Evolutionary conservation across 2,329 filamentous ascomycete species (phyloP).

Genomic region (Elsinoe perseae): DNA sequence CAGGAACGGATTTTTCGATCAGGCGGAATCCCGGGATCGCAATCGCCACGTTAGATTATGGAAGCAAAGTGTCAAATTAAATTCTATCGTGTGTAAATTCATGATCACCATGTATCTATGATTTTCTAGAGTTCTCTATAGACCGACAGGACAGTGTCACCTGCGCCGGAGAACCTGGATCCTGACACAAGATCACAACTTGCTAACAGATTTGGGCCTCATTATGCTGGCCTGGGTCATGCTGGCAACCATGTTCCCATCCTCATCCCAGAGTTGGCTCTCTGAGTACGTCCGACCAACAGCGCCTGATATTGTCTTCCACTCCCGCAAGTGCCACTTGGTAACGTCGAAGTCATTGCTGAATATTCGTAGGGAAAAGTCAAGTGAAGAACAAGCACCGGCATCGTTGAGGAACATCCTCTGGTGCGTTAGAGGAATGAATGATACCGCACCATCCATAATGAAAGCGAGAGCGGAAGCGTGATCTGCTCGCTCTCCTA

Average conservation of each 20-base stretch:
- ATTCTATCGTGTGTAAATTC: too few species aligned
- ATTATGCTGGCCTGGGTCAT: conserved; percentile 43
- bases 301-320: conserved; percentile 32
- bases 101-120: too few species aligned
- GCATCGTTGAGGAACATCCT: conserved; percentile 40
- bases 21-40: too few species aligned
- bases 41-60: too few species aligned
- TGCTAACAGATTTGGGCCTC: conserved; percentile 21
- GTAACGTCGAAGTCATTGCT: conserved; percentile 33
- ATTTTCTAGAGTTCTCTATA: too few species aligned
- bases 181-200: background rate
- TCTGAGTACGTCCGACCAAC: conserved; percentile 42
- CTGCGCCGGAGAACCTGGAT: background rate
- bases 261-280: conserved; percentile 38
- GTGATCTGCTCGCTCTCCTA: conserved; percentile 29
- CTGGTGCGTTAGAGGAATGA: conserved; percentile 38
- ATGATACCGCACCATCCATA: conserved; percentile 40
- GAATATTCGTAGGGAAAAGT: conserved; percentile 45
- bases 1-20: too few species aligned
- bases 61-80: too few species aligned
- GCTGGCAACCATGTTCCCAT: conserved; percentile 39
- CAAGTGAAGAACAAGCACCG: conserved; percentile 40
- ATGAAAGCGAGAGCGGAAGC: conserved; percentile 36
- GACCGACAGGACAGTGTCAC: too few species aligned
- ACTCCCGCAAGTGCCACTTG: conserved; percentile 40